A percentile compares a stretch with the other conserved stretches of the same genome.
These are phyloP conservation scores for Macrolepiota fuliginosa DNA, from an alignment of 768 basidiomycete species.

Conservation along the genomic window DNA sequence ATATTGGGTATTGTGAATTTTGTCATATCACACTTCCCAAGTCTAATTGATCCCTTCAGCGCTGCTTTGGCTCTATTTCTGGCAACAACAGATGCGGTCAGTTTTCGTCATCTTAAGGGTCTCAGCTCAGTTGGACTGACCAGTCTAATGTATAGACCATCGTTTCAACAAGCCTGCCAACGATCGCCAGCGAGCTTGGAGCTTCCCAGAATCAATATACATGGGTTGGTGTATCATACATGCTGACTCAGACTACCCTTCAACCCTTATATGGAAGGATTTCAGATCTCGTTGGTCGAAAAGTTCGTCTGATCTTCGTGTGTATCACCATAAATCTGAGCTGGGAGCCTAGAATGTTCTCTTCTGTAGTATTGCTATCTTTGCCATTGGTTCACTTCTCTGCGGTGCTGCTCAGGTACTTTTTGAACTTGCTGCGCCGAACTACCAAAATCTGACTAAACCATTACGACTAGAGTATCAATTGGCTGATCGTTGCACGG, in stretches of 20 bases:
- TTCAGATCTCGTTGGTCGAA: conserved; percentile 78
- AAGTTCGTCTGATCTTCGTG: conserved; percentile 40
- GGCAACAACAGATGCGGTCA: conserved; percentile 82
- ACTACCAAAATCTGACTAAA: conserved; percentile 18
- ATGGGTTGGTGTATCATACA: conserved; percentile 84
- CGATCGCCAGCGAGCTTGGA: conserved; percentile 66
- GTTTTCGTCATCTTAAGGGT: conserved; percentile 21
- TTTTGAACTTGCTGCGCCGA: conserved; percentile 14
- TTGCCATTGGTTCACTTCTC: conserved; percentile 74
- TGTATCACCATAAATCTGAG: not conserved
- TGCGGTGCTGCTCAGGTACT: conserved; percentile 73
- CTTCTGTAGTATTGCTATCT: conserved; percentile 71
- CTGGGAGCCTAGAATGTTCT: conserved; percentile 51
- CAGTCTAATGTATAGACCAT: conserved; percentile 42
- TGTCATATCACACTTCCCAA: conserved; percentile 12
- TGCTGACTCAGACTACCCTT: conserved; percentile 83
- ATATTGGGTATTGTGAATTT: conserved; percentile 56
- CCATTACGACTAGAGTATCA: conserved; percentile 38
- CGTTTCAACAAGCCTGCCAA: conserved; percentile 82
- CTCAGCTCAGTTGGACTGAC: not conserved
- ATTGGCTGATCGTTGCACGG: conserved; percentile 68
- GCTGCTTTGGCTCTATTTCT: conserved; percentile 80
- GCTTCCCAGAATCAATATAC: conserved; percentile 75
- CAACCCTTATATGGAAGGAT: conserved; percentile 82
- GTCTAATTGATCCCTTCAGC: conserved; percentile 31